phyloP scores from a whole-genome alignment of 2,329 filamentous ascomycete species.

The Aureobasidium sp. region DNA sequence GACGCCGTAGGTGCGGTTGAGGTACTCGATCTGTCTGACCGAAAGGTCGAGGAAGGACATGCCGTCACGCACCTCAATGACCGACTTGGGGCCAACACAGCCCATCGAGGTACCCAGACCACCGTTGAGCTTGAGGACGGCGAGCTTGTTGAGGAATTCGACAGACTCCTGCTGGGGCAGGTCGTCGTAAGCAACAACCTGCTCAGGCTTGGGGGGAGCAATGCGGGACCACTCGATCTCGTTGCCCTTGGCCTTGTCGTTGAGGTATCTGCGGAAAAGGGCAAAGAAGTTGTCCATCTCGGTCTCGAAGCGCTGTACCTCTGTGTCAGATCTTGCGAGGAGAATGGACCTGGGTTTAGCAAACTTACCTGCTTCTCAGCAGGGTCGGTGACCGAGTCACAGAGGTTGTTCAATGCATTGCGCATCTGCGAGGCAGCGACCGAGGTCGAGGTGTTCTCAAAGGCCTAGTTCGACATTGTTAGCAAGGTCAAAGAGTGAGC shows the following conservation, averaged over 20 bases:
- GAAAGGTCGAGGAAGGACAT: slow-evolving; percentile 99
- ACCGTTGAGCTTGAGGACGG: slow-evolving; percentile 98
- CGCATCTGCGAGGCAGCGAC: slow-evolving; percentile 98
- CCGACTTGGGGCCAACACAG: slow-evolving; percentile 97
- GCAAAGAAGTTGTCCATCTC: slow-evolving; percentile 99
- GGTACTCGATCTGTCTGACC: slow-evolving; percentile 96
- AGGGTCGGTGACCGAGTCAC: slow-evolving; percentile 80
- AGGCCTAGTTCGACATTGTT: slow-evolving; percentile 58
- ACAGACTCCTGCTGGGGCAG: slow-evolving; percentile 85
- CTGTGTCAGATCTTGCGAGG: slow-evolving; percentile 3
- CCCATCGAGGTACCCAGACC: slow-evolving; percentile 99
- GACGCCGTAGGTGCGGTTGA: slow-evolving; percentile 95
- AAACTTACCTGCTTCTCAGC: slow-evolving; percentile 65
- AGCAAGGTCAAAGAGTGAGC: background rate
- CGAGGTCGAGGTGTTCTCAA: slow-evolving; percentile 98
- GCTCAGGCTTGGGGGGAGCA: slow-evolving; percentile 80
- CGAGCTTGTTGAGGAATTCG: slow-evolving; percentile 92
- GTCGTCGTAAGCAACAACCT: slow-evolving; percentile 92
- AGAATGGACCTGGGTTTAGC: slow-evolving; percentile 23
- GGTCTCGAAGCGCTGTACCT: slow-evolving; percentile 72
- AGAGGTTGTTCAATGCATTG: slow-evolving; percentile 87
- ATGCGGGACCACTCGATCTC: slow-evolving; percentile 95
- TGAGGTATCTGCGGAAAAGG: slow-evolving; percentile 94
- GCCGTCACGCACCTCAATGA: slow-evolving; percentile 98
- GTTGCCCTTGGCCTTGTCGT: slow-evolving; percentile 98